Evolutionary conservation across 208 protist genomes (phyloP), one percentile per base, ranked within the genome.

Genomic region (Vickermania ingenoplastis): DNA sequence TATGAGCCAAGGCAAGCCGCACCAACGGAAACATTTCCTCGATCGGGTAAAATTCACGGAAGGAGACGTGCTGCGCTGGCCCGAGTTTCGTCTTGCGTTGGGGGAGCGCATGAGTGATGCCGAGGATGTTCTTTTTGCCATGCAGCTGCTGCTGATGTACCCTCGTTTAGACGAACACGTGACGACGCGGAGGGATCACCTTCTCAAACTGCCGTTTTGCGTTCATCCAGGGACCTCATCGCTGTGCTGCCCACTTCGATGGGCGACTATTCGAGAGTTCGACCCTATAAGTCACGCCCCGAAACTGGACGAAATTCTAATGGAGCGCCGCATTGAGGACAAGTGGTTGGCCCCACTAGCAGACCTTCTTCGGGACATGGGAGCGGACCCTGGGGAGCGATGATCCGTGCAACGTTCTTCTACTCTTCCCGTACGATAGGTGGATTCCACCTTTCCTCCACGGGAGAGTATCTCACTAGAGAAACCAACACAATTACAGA

Each of bases 201-300:
- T 99, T 48, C 74, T 99, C 11, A 99, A 99, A 75, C 75, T 92
- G 2, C 98, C 98, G 1, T 99, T 99, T 57, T 98, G 86, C 69
- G 86, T 99, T n/a, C 97, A 99, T 65, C 97, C 97, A 3, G 85
- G 73, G 30, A 98, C 96, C 4, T 73, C 73, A 13, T 86, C 67
- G 3, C 64, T 96, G 1, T 96, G 91, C 64, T 91, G 86, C 41
- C 87, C 91, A 23, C 77, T 96, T 24, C 68, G 80, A 63, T 91
- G 82, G 84, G 64, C 76, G 2, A 65, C 62, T n/a, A 21, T 96
- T 27, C 59, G 65, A 2, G 41, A 24, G 14, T 96, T 96, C 56
- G 61, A 92, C 60, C 91, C 91, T 0, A 60, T 69, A 13, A 30
- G 11, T 1, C 79, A 94, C 31, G 66, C 87, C 2, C 91, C 91